Evolutionary conservation across 2,329 filamentous ascomycete species (phyloP).

Genomic region (Talaromyces albobiverticillius): DNA sequence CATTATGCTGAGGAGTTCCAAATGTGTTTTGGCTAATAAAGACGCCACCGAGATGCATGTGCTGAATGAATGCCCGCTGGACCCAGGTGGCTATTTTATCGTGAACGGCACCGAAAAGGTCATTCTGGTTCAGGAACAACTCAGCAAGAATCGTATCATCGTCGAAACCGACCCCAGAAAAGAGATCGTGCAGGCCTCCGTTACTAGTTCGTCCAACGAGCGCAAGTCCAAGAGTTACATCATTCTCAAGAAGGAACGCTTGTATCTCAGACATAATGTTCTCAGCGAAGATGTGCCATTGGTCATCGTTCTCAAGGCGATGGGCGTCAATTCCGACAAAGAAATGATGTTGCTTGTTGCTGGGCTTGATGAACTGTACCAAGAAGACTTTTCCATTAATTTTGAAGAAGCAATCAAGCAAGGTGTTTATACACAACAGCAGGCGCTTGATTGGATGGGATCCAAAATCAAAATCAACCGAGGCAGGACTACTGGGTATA

Average conservation of each 20-base stretch:
- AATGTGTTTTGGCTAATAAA: conserved; percentile 80
- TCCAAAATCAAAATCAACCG: conserved; percentile 82
- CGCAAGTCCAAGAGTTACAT: conserved; percentile 98
- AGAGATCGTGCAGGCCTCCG: conserved; percentile 88
- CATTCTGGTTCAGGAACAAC: conserved; percentile 94
- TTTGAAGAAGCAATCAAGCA: conserved; percentile 87
- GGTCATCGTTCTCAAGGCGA: conserved; percentile 85
- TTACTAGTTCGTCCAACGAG: conserved; percentile 96
- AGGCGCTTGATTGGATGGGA: conserved; percentile 91
- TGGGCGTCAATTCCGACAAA: conserved; percentile 90
- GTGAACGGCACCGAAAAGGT: conserved; percentile 98
- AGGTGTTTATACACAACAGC: conserved; percentile 87
- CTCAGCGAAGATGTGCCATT: conserved; percentile 92
- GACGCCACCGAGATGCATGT: conserved; percentile 84
- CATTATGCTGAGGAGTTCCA: conserved; percentile 94
- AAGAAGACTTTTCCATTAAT: conserved; percentile 92
- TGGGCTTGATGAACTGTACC: conserved; percentile 81
- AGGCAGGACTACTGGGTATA: conserved; percentile 55
- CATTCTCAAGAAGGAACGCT: conserved; percentile 85
- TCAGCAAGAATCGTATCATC: conserved; percentile 99
- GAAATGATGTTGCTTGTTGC: conserved; percentile 91
- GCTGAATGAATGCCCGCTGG: conserved; percentile 92
- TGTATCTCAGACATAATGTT: conserved; percentile 89
- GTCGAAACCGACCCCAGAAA: conserved; percentile 93
- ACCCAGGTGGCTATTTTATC: conserved; percentile 97